Evolutionary conservation across 208 protist genomes (phyloP).

Genomic region (Phytomonas francai): DNA sequence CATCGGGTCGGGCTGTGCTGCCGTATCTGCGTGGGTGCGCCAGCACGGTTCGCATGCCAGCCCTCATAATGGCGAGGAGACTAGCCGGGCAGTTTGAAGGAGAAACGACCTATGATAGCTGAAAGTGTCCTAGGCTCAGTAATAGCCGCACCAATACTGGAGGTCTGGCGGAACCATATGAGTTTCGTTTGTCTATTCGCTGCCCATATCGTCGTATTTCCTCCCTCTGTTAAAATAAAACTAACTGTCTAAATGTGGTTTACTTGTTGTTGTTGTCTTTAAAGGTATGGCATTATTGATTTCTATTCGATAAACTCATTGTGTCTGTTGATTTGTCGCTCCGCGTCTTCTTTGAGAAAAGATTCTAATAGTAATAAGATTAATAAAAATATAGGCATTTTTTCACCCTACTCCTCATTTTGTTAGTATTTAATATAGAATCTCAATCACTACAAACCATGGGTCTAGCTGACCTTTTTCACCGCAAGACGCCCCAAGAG

Average conservation of each 20-base stretch:
- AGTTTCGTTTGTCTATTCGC: background rate
- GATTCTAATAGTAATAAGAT: background rate
- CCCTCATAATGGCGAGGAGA: conserved; percentile 34
- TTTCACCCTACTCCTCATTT: background rate
- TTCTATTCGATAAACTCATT: background rate
- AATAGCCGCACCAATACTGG: background rate
- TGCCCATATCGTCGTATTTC: conserved; percentile 7
- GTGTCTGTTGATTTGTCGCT: background rate
- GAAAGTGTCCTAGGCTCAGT: background rate
- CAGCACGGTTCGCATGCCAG: conserved; percentile 62
- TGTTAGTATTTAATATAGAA: background rate
- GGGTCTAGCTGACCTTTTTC: conserved; percentile 60
- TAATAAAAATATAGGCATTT: background rate
- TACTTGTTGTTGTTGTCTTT: background rate
- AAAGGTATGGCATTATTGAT: background rate
- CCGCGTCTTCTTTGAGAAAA: background rate
- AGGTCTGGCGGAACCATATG: background rate
- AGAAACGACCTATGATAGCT: background rate
- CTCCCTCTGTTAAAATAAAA: background rate
- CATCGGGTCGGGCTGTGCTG: conserved; percentile 28
- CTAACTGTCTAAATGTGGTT: background rate
- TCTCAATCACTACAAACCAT: conserved; percentile 13
- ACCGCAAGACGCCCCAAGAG: conserved; percentile 88
- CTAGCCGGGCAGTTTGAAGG: conserved; percentile 13
- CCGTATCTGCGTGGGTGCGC: conserved; percentile 74